Base-by-base conservation (phyloP, 306 rosid species). In the Vicia sativa region DNA sequence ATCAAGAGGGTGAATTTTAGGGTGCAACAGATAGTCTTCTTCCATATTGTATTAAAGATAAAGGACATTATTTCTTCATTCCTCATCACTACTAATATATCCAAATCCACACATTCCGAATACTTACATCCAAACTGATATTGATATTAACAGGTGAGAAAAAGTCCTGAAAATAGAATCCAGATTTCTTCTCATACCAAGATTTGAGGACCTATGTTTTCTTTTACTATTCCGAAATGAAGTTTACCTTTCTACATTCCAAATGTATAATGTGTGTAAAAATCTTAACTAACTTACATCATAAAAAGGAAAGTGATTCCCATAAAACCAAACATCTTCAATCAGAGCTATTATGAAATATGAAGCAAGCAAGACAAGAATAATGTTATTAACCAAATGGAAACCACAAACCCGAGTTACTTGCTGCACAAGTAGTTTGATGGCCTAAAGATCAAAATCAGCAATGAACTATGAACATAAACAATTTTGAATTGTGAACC, bases 351-450 rank as follows among this genome's bases (percentile, higher is more conserved):
- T 16, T 31, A 46, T 67, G 74, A 21, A 21, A 21, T 2, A 21
- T 21, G 2, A 2, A 21, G 23, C 23, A 21, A 21, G 23, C 23
- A 21, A n/a, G n/a, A n/a, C n/a, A n/a, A n/a, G n/a, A n/a, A n/a
- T n/a, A n/a, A n/a, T n/a, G n/a, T n/a, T 21, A 21, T 1, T 1
- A 21, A 2, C 23, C 23, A 21, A 21, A 21, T 2, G 23, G 23
- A 21, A 21, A 21, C 28, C 3, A 54, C 8, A 70, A 31, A 50
- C 45, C 34, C 61, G 49, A 61, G 69, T 28, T 60, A 26, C 53
- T 16, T n/a, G 16, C 57, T 29, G 57, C 67, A 67, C n/a, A n/a
- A 16, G 19, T 25, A 26, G 25, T 48, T 45, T 10, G 63, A 38
- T 58, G 56, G 12, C 21, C 25, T 2, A n/a, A 19, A 10, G 16